phyloP scores from a whole-genome alignment of 345 rosid species.

The Aurinia saxatilis region DNA sequence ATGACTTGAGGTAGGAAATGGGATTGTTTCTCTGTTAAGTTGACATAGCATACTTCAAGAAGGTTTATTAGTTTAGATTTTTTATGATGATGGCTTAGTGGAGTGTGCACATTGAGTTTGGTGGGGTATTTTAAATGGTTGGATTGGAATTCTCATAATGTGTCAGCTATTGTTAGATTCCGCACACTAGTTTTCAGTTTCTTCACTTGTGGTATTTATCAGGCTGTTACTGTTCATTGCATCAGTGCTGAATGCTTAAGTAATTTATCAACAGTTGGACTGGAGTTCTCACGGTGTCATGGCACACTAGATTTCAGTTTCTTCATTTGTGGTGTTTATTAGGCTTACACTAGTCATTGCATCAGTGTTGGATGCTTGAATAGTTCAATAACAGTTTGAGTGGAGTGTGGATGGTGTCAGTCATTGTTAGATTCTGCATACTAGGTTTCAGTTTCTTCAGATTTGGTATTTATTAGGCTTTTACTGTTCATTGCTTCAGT shows the following conservation, averaged over 20 bases:
- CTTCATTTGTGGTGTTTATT: background rate
- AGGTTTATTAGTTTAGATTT: background rate
- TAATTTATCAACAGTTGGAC: too few relatives aligned
- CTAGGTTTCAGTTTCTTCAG: background rate
- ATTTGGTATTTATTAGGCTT: background rate
- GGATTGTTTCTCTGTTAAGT: background rate
- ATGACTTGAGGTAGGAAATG: background rate
- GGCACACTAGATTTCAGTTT: background rate
- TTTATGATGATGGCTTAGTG: background rate
- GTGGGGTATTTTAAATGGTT: background rate
- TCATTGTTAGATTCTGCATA: background rate
- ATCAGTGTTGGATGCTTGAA: background rate
- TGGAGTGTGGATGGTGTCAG: background rate
- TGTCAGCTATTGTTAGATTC: background rate
- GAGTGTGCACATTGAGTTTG: background rate
- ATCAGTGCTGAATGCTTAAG: background rate
- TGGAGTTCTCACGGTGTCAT: background rate
- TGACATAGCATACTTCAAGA: background rate
- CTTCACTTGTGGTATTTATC: background rate
- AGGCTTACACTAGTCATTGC: background rate
- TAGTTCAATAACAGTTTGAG: background rate
- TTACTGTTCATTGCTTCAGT: background rate
- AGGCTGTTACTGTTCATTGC: slow-evolving; percentile 2
- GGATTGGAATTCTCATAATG: background rate
- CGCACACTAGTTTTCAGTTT: background rate